Conservation (phyloP, 75 land plant genomes). For the Sequoiadendron giganteum region DNA sequence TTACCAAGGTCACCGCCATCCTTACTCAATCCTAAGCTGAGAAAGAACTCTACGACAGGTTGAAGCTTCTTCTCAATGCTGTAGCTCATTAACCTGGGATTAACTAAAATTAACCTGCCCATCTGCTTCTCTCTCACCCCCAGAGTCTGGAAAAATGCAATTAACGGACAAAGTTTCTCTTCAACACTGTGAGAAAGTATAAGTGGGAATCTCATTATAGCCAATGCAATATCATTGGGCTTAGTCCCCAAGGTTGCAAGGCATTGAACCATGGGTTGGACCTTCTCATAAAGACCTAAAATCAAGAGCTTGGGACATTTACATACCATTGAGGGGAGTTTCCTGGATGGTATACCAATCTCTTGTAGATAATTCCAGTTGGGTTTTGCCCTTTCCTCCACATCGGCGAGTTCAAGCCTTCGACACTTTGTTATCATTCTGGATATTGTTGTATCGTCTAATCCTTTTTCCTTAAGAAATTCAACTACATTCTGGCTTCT, state of each 20-base stretch:
- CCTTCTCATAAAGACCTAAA: constrained; percentile 63
- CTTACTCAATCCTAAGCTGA: constrained; percentile 49
- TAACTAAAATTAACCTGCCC: constrained; percentile 59
- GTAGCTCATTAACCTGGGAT: constrained; percentile 91
- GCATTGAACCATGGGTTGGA: constrained; percentile 74
- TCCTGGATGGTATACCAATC: constrained; percentile 76
- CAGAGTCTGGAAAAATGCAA: constrained; percentile 76
- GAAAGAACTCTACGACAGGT: constrained; percentile 60
- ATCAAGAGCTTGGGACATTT: constrained; percentile 86
- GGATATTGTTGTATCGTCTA: constrained; percentile 48
- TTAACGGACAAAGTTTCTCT: constrained; percentile 86
- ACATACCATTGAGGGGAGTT: constrained; percentile 61
- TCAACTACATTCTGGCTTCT: constrained; percentile 22
- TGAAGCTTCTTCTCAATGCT: constrained; percentile 80
- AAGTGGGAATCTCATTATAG: constrained; percentile 72
- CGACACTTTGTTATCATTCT: constrained; percentile 64
- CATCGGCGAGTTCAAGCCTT: constrained; percentile 31
- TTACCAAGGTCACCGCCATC: constrained; percentile 71
- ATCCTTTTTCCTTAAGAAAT: constrained; percentile 69
- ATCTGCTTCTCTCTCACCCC: constrained; percentile 67
- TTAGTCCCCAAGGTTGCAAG: constrained; percentile 60
- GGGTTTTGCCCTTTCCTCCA: constrained; percentile 59
- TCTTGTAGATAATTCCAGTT: constrained; percentile 75
- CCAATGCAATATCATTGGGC: constrained; percentile 57
- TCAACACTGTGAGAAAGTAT: constrained; percentile 81